Base-by-base conservation (phyloP, 179 eudicot genomes). In the Sideroxylon spinosum region DNA sequence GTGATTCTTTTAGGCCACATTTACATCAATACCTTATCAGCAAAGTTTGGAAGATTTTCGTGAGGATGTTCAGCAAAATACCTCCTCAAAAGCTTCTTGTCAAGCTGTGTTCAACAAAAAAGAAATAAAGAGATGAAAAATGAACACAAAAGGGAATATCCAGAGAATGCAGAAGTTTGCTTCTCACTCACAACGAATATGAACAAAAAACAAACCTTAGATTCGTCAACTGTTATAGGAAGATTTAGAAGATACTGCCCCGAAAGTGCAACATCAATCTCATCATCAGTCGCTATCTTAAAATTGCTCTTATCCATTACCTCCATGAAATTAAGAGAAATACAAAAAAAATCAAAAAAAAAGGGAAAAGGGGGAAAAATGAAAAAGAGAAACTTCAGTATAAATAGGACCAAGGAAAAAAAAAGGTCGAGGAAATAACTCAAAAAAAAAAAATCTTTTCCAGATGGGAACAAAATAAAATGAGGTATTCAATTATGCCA, bases 1-100 rank as follows among this genome's bases (percentile, higher is more conserved):
- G 22, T 16, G 26, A 22, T 57, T 76, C 8, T 57, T 25, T 53
- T 32, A 68, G 71, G 56, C 37, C 25, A 59, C 62, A 57, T 57
- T 16, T 57, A 60, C 63, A 71, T n/a, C 14, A 72, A 48, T 86
- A 95, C 98, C 98, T 95, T 91, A 83, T 93, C 93, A 73, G 90
- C 89, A 82, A 93, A 95, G 28, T 91, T 92, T 7, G 98, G 98
- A 61, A 95, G 91, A 78, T 87, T 22, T 29, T 90, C 90, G 48
- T 83, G 89, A 73, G 82, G 92, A 87, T 95, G 94, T 70, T 90
- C 79, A 28, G 81, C 81, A 62, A 93, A 95, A 78, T 88, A 95
- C 79, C 75, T 85, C 90, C 84, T 87, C 87, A 93, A 77, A 78
- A 94, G 91, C 80, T 84, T 86, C 26, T 88, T 86, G 80, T 94